phyloP scores from a whole-genome alignment of 352 stramenopile species.

The Globisporangium spinosum region DNA sequence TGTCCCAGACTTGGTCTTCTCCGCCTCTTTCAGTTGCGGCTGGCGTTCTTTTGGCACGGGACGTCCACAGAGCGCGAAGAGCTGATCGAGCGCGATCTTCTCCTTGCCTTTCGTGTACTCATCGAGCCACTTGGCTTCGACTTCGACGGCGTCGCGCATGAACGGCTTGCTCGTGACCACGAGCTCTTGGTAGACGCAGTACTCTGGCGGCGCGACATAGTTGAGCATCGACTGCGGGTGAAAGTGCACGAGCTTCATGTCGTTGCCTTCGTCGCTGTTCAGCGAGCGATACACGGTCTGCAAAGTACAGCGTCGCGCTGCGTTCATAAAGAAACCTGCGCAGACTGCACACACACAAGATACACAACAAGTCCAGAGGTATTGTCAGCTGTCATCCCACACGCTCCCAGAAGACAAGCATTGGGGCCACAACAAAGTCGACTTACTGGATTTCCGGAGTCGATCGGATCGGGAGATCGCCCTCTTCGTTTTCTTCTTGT shows the following conservation, averaged over 20 bases:
- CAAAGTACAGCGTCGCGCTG: slow-evolving; percentile 48
- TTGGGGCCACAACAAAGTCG: background rate
- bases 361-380: background rate
- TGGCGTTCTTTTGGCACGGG: slow-evolving; percentile 13
- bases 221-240: slow-evolving; percentile 61
- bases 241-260: slow-evolving; percentile 55
- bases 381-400: background rate
- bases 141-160: slow-evolving; percentile 51
- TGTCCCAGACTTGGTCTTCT: slow-evolving; percentile 1
- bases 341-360: slow-evolving; percentile 25
- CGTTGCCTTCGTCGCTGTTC: slow-evolving; percentile 13
- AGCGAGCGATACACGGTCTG: slow-evolving; percentile 59
- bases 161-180: slow-evolving; percentile 70
- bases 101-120: slow-evolving; percentile 33
- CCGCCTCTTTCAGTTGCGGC: background rate
- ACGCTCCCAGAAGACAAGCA: background rate
- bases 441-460: slow-evolving; percentile 29
- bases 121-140: slow-evolving; percentile 52
- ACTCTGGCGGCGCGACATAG: slow-evolving; percentile 40
- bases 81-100: slow-evolving; percentile 24
- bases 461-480: slow-evolving; percentile 28
- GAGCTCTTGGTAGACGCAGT: slow-evolving; percentile 71
- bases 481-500: background rate
- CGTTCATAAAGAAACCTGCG: slow-evolving; percentile 69
- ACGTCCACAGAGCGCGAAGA: slow-evolving; percentile 54